Base-by-base conservation (phyloP, 2,329 filamentous ascomycete species). In the Fusarium subglutinans region DNA sequence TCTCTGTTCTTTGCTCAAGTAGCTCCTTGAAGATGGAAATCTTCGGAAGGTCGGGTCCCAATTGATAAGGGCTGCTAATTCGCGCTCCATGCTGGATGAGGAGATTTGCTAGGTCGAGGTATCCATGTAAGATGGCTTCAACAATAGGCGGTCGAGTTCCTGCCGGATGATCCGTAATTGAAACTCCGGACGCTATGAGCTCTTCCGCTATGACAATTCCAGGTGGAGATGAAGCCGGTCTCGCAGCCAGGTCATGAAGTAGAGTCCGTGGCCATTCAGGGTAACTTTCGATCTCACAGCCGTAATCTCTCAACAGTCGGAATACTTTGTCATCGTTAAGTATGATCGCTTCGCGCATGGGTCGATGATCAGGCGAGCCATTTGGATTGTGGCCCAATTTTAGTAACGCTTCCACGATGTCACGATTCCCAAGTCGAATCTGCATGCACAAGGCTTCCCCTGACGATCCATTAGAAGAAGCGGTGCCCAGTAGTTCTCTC, bases 401-500 rank as follows among this genome's bases (percentile, higher is more conserved):
- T 35, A 61, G 20, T 17, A 61, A 56, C 4, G 30, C 8, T 4
- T 37, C 48, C 0, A 61, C 38, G 0, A 61, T 55, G 30, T 61
- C 57, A 22, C 26, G 57, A 5, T 60, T 60, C 0, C 57, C 57
- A 15, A 53, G 35, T 12, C 17, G 26, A 17, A 60, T 53, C 1
- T 60, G 57, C 45, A 60, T 53, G 12, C 57, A 60, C 35, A 60
- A 13, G 1, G 26, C 26, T 33, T 60, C 57, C 26, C 56, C 56
- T 3, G 35, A 33, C 1, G 18, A 3, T 22, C 15, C 30, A 11
- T 12, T 8, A 0, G 38, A 14, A 15, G 22, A 18, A 3, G 14
- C 1, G 0, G 12, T 17, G 0, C n/a, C 17, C 0, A 58, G 6
- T 8, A 53, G 1, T 8, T 53, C 26, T n/a, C 57, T 53, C 26